Evolutionary conservation across 2,329 filamentous ascomycete genomes (phyloP).

Genomic region (Sporothrix humicola): DNA sequence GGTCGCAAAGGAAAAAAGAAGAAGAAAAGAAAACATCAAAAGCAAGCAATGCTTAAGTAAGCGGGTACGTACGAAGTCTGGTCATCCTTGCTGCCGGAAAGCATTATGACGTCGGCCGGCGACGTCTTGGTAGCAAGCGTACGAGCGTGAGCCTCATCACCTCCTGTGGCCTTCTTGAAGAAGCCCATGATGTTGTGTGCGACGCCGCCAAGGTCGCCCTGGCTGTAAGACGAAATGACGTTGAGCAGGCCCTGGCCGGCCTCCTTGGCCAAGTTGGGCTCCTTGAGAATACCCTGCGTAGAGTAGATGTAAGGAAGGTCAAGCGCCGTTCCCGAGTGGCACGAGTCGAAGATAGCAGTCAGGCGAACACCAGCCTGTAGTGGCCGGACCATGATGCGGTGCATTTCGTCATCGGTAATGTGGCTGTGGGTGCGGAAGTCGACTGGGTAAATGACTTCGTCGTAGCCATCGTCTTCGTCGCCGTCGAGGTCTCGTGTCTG

Average conservation of each 20-base stretch:
- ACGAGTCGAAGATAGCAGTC: slow-evolving; percentile 82
- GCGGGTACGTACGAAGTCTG: slow-evolving; percentile 77
- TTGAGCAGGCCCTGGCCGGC: slow-evolving; percentile 73
- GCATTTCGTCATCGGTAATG: slow-evolving; percentile 80
- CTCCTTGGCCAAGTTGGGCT: slow-evolving; percentile 81
- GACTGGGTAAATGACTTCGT: slow-evolving; percentile 83
- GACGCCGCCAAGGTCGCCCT: slow-evolving; percentile 83
- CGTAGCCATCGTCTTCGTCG: slow-evolving; percentile 80
- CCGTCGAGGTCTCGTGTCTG: slow-evolving; percentile 80
- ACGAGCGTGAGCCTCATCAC: slow-evolving; percentile 74
- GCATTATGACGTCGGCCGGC: slow-evolving; percentile 95
- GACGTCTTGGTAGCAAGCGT: slow-evolving; percentile 89
- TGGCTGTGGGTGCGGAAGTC: slow-evolving; percentile 76
- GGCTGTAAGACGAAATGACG: slow-evolving; percentile 77
- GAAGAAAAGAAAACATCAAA: slow-evolving; percentile 6
- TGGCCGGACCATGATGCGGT: slow-evolving; percentile 75
- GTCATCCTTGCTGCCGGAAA: slow-evolving; percentile 93
- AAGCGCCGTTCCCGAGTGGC: slow-evolving; percentile 77
- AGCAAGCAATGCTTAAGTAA: slow-evolving; percentile 28
- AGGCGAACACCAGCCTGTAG: slow-evolving; percentile 83
- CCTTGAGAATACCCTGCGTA: slow-evolving; percentile 79
- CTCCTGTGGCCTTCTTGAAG: slow-evolving; percentile 83
- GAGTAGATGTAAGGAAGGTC: slow-evolving; percentile 82
- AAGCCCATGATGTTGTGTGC: slow-evolving; percentile 79
- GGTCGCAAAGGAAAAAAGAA: slow-evolving; percentile 35